A percentile compares a stretch with the other conserved stretches of the same genome.
Evolutionary conservation across 768 basidiomycete species (phyloP).

Genomic region (Tricholoma saponaceum): DNA sequence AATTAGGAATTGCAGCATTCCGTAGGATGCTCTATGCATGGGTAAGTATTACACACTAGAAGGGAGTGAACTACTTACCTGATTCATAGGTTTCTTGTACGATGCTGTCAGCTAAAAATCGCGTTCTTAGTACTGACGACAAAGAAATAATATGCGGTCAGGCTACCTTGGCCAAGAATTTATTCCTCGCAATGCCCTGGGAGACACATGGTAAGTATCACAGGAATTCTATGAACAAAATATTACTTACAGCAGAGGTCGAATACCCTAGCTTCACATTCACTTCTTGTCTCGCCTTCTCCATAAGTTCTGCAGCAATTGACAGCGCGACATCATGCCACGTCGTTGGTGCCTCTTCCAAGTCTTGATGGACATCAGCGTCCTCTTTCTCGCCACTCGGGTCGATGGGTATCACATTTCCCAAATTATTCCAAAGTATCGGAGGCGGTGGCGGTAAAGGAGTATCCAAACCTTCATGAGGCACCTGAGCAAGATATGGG

Average conservation of each 20-base stretch:
- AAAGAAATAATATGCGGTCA: neutral
- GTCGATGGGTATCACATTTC: conserved; percentile 59
- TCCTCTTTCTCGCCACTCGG: conserved; percentile 15
- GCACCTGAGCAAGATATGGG: conserved; percentile 71
- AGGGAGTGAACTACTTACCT: conserved; percentile 40
- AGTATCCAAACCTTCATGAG: conserved; percentile 71
- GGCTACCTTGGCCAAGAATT: conserved; percentile 90
- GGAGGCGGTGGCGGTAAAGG: conserved; percentile 71
- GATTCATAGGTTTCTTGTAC: conserved; percentile 86
- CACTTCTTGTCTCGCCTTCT: conserved; percentile 66
- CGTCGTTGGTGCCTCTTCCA: conserved; percentile 38
- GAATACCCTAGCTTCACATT: conserved; percentile 78
- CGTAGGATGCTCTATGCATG: conserved; percentile 71
- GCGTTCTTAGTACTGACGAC: neutral
- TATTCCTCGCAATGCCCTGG: conserved; percentile 88
- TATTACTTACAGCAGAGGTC: conserved; percentile 75
- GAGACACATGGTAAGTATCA: neutral
- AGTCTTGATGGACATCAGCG: neutral
- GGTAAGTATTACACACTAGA: neutral
- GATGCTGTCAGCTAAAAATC: conserved; percentile 74
- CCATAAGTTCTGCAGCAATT: conserved; percentile 85
- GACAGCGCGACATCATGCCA: conserved; percentile 95
- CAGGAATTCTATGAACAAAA: neutral
- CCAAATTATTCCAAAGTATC: conserved; percentile 55
- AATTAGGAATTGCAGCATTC: conserved; percentile 78